These are phyloP conservation scores for Aspergillus pseudoterreus DNA, from an alignment of 2,329 filamentous ascomycete genomes.

Conservation along the genomic window DNA sequence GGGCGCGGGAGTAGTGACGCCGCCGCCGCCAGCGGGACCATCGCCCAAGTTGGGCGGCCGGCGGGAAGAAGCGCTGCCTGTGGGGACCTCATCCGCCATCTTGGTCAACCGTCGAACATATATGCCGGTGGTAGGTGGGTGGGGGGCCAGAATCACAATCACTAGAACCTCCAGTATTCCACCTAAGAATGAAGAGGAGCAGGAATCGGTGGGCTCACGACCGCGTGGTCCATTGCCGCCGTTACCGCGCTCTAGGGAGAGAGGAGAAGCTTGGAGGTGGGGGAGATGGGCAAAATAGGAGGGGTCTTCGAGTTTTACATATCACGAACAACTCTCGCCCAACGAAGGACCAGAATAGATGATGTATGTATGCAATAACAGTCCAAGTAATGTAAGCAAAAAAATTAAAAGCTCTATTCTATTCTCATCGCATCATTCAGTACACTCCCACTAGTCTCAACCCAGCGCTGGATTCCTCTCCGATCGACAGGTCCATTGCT, in stretches of 20 bases:
- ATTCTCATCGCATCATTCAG: not conserved
- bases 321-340: not conserved
- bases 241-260: not conserved
- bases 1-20: not conserved
- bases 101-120: not conserved
- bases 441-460: not conserved
- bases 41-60: constrained; percentile 11
- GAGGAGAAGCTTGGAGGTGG: not conserved
- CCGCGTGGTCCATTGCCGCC: constrained; percentile 2
- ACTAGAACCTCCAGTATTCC: not conserved
- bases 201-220: no score
- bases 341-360: no score
- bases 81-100: constrained; percentile 24
- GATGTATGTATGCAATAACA: no score
- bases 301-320: not conserved
- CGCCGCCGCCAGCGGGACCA: constrained; percentile 1
- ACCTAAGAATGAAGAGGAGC: not conserved
- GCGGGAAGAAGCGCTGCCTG: constrained; percentile 21
- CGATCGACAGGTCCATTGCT: constrained; percentile 6
- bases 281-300: not conserved
- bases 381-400: no score
- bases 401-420: not conserved
- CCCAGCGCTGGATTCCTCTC: no score
- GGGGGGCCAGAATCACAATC: not conserved
- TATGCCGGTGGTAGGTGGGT: not conserved